Evolutionary conservation across 768 basidiomycete species (phyloP).

Genomic region (Chalciporus sphaerocephalus): DNA sequence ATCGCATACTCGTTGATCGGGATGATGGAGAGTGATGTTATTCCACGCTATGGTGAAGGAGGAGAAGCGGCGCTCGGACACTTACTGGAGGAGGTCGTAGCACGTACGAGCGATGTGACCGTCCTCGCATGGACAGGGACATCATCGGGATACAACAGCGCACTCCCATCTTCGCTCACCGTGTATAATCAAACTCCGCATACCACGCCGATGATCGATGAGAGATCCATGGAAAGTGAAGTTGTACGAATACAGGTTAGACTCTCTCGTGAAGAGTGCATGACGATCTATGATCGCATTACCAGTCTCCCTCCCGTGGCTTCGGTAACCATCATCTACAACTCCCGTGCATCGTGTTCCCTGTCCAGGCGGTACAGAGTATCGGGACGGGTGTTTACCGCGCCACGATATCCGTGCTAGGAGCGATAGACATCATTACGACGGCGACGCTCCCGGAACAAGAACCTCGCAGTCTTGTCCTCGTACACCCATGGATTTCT

Average conservation of each 20-base stretch:
- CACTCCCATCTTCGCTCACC: neutral
- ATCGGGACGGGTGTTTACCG: neutral
- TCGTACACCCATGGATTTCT: conserved; percentile 10
- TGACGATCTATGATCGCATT: neutral
- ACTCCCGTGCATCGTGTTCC: neutral
- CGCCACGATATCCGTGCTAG: neutral
- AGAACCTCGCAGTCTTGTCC: neutral
- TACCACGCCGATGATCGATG: neutral
- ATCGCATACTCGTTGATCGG: conserved; percentile 18
- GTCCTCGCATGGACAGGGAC: neutral
- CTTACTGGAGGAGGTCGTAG: neutral
- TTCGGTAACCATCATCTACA: neutral
- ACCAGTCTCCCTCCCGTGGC: neutral
- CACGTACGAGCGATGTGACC: neutral
- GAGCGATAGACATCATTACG: conserved; percentile 1
- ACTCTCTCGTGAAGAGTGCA: neutral
- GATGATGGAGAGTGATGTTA: conserved; percentile 3
- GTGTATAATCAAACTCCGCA: neutral
- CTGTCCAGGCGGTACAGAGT: neutral
- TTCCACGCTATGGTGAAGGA: neutral
- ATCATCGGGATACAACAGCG: neutral
- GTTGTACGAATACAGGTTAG: neutral
- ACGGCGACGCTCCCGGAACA: neutral
- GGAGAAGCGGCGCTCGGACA: neutral
- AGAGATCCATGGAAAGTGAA: neutral